phyloP scores from a whole-genome alignment of 768 basidiomycete genomes.

The Boletus pseudopeckii region DNA sequence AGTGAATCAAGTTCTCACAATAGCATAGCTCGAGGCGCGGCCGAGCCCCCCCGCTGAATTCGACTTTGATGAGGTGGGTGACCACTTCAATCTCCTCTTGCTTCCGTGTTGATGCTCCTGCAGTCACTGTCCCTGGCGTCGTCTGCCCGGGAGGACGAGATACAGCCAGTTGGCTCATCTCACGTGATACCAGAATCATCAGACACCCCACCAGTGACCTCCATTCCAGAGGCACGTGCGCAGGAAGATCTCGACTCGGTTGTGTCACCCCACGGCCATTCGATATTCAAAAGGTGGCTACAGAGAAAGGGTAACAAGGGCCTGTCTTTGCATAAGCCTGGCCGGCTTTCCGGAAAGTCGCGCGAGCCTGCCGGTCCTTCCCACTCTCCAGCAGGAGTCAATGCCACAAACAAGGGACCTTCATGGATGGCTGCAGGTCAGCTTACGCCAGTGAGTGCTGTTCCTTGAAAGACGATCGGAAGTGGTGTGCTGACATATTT shows the following conservation, averaged over 20 bases:
- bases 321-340: fast-evolving
- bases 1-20: too few species aligned
- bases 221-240: neutral
- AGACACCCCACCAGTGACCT: too few species aligned
- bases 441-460: neutral
- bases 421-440: neutral
- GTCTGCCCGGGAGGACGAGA: neutral
- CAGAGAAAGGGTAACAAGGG: neutral
- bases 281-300: neutral
- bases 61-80: neutral
- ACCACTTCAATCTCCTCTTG: neutral
- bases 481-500: neutral
- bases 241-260: neutral
- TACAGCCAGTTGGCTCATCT: neutral
- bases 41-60: too few species aligned
- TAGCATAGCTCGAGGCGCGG: too few species aligned
- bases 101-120: neutral
- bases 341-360: neutral
- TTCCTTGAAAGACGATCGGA: neutral
- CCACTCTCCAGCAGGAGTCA: neutral
- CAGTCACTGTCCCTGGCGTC: neutral
- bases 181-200: neutral
- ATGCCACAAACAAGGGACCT: neutral
- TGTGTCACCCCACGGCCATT: neutral
- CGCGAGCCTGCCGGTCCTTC: neutral